Conservation (phyloP, 805 yeast species). For the Lachancea cidri region DNA sequence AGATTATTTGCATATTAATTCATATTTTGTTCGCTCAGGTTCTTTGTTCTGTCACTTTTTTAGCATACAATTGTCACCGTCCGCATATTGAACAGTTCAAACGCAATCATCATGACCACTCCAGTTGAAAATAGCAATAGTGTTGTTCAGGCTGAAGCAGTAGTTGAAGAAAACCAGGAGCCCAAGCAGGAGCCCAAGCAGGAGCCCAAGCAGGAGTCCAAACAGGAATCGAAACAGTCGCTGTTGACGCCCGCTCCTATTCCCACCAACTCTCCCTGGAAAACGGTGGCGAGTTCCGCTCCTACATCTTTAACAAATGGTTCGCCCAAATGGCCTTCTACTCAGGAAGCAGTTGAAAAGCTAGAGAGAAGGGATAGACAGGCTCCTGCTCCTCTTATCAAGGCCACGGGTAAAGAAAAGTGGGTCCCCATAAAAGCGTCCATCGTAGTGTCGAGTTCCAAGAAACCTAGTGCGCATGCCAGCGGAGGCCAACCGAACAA, state of each 20-base stretch:
- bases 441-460: constrained; percentile 37
- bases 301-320: constrained; percentile 25
- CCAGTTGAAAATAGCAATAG: background rate
- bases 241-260: constrained; percentile 32
- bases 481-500: constrained; percentile 10
- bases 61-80: background rate
- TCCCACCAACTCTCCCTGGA: constrained; percentile 33
- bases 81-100: background rate
- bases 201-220: constrained; percentile 17
- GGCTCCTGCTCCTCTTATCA: constrained; percentile 10
- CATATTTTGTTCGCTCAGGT: background rate
- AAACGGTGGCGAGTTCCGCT: constrained; percentile 18
- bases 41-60: background rate
- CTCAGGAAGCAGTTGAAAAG: constrained; percentile 29
- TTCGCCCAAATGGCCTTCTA: constrained; percentile 34
- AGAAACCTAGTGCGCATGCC: constrained; percentile 8
- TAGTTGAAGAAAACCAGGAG: constrained; percentile 4
- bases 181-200: too few species aligned
- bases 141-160: constrained; percentile 4
- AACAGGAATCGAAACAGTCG: constrained; percentile 8
- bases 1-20: background rate
- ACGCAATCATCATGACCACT: background rate
- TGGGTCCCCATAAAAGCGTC: constrained; percentile 69
- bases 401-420: constrained; percentile 49
- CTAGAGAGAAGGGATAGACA: constrained; percentile 8